These are phyloP conservation scores for Cladosporium sphaerospermum DNA, from an alignment of 2,329 filamentous ascomycete genomes.

Conservation along the genomic window DNA sequence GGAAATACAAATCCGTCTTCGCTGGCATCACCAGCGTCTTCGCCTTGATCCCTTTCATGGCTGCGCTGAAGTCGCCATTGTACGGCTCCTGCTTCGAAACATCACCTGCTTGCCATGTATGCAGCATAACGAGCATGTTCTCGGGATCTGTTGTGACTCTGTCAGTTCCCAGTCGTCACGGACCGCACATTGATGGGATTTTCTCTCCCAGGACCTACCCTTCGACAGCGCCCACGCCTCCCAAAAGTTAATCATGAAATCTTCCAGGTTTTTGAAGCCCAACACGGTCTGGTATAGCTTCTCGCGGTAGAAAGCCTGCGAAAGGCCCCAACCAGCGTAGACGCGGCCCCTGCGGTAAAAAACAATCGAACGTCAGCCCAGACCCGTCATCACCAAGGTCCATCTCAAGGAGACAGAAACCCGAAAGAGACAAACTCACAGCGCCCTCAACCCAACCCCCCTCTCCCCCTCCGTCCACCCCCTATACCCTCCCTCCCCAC, in stretches of 20 bases:
- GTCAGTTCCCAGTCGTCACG: not conserved
- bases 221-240: conserved; percentile 67
- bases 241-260: conserved; percentile 72
- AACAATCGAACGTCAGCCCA: not conserved
- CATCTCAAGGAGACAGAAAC: conserved; percentile 29
- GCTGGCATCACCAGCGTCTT: conserved; percentile 64
- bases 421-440: conserved; percentile 40
- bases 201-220: conserved; percentile 31
- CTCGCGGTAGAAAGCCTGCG: conserved; percentile 70
- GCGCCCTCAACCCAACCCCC: conserved; percentile 58
- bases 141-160: conserved; percentile 52
- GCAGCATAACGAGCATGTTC: conserved; percentile 67
- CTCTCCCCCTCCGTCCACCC: conserved; percentile 44
- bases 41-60: conserved; percentile 64
- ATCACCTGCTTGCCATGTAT: conserved; percentile 73
- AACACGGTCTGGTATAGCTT: conserved; percentile 60
- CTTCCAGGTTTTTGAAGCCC: conserved; percentile 62
- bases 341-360: not conserved
- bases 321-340: conserved; percentile 53
- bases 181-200: not conserved
- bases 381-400: not conserved
- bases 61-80: conserved; percentile 43
- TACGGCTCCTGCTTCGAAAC: conserved; percentile 63
- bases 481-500: conserved; percentile 25
- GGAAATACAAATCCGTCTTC: conserved; percentile 75